Evolutionary conservation across 1,139 yeast genomes (phyloP), one percentile per base, ranked within the genome.

Genomic region (Hyphopichia burtonii): DNA sequence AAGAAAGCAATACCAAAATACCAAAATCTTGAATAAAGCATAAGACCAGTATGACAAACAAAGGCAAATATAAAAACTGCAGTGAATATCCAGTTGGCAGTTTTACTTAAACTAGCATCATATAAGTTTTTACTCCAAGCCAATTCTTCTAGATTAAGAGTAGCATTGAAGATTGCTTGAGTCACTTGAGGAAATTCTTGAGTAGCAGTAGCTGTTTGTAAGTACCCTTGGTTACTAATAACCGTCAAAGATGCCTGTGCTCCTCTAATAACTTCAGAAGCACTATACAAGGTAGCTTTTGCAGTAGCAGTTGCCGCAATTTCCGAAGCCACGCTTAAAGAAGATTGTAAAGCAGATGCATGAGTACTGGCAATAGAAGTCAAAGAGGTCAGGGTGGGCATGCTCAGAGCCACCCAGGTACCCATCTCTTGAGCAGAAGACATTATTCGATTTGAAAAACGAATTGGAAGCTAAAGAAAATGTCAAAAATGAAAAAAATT

Each of bases 131-230:
- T 47, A 12, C 65, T 68, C 41, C 48, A 43, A 3, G 52, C 59
- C 42, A 69, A 58, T 2, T 43, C 61, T 31, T 61, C 48, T 41
- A 70, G 58, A 44, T 69, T 69, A 33, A 66, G 55, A 8, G 74
- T 56, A 18, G 66, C 61, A 19, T 60, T 44, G 42, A 59, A 65
- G 25, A 68, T 60, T 2, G 54, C 63, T 39, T 63, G 50, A 3
- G 72, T 62, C 6, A 74, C 75, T 36, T 48, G 43, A 2, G 72
- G 59, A 42, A 54, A 45, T 1, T 53, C 60, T 3, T 48, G 40
- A 4, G 47, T 27, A 19, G 49, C 66, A 1, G 76, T 70, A 4
- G 75, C 75, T 4, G 75, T 69, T 25, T 74, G 74, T 34, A 66
- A 43, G 3, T 63, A 63, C n/a, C 55, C 40, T 38, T 70, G 60